phyloP scores from a whole-genome alignment of 2,329 filamentous ascomycete species.

The Monosporascus sp. region DNA sequence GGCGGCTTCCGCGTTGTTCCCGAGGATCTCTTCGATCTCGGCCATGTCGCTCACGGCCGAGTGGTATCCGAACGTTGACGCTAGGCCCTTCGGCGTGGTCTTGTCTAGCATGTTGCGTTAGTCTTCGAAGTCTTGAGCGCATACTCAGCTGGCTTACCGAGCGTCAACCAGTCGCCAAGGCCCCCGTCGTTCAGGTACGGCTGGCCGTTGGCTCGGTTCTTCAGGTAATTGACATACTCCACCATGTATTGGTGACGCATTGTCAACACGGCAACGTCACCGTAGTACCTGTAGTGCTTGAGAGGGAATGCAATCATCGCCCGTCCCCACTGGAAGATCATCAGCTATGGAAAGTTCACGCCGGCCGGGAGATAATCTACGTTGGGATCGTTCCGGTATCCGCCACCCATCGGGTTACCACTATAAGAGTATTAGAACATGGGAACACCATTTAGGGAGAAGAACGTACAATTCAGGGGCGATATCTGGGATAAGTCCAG shows the following conservation, averaged over 20 bases:
- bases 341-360: background rate
- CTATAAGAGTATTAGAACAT: background rate
- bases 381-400: slow-evolving; percentile 10
- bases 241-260: slow-evolving; percentile 5
- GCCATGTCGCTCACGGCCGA: slow-evolving; percentile 4
- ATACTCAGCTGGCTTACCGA: background rate
- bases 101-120: background rate
- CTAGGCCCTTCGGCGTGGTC: slow-evolving; percentile 2
- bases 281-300: slow-evolving; percentile 7
- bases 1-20: slow-evolving; percentile 1
- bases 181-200: slow-evolving; percentile 7
- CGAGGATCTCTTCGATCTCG: slow-evolving; percentile 5
- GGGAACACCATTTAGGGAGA: background rate
- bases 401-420: slow-evolving; percentile 4
- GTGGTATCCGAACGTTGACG: slow-evolving; percentile 8
- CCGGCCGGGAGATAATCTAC: background rate
- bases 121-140: background rate
- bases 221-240: slow-evolving; percentile 9
- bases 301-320: slow-evolving; percentile 6
- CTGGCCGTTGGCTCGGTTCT: slow-evolving; percentile 1
- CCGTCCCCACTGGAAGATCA: slow-evolving; percentile 5
- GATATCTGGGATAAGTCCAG: slow-evolving; percentile 7
- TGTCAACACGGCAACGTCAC: slow-evolving; percentile 2
- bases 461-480: slow-evolving; percentile 6
- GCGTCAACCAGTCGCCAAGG: slow-evolving; percentile 7